Evolutionary conservation across 2,329 filamentous ascomycete species (phyloP).

Genomic region (Colletotrichum sp.): DNA sequence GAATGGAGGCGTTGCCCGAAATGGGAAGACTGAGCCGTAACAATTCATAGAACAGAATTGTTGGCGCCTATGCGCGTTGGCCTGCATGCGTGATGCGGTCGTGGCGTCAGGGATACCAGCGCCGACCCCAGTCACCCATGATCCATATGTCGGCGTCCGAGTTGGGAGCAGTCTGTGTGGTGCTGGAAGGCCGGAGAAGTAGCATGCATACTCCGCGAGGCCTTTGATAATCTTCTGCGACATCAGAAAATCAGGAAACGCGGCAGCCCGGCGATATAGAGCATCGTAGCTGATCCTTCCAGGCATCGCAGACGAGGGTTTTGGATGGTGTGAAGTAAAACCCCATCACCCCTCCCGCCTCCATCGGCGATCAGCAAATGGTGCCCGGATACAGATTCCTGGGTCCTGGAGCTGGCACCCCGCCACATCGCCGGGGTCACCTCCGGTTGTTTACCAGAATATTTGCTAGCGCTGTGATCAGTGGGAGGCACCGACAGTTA

Average conservation of each 20-base stretch:
- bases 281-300: slow-evolving; percentile 1
- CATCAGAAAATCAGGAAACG: neutral
- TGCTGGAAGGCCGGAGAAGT: neutral
- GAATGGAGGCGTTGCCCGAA: neutral
- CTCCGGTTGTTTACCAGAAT: neutral
- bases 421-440: neutral
- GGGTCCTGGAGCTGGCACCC: slow-evolving; percentile 7
- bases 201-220: neutral
- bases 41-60: neutral
- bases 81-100: slow-evolving; percentile 19
- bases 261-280: neutral
- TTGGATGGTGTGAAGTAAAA: neutral
- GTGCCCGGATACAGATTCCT: slow-evolving; percentile 1
- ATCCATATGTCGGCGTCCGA: neutral
- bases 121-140: neutral
- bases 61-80: slow-evolving; percentile 23
- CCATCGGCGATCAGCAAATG: slow-evolving; percentile 9
- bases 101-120: slow-evolving; percentile 17
- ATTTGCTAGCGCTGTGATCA: slow-evolving; percentile 20
- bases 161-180: neutral
- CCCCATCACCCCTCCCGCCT: neutral
- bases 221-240: neutral
- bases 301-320: neutral
- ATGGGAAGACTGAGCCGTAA: neutral
- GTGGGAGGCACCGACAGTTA: slow-evolving; percentile 5